phyloP scores from a whole-genome alignment of 2,329 filamentous ascomycete genomes.

The Diaporthe vexans region DNA sequence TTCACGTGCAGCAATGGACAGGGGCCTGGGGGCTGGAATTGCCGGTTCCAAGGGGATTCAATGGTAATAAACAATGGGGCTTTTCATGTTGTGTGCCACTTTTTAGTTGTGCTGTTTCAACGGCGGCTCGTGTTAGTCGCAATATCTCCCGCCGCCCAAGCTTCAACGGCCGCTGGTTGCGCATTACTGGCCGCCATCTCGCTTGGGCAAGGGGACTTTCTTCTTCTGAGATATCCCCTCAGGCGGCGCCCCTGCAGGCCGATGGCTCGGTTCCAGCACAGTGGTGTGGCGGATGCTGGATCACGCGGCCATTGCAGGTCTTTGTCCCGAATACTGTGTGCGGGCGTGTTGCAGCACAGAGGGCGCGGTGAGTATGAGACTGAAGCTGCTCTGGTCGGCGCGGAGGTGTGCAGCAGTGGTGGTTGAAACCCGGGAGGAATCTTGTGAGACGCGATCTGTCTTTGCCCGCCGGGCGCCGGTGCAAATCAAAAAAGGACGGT shows the following conservation, averaged over 20 bases:
- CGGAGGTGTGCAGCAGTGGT: neutral
- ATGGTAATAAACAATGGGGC: neutral
- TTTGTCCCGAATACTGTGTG: neutral
- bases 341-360: neutral
- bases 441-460: slow-evolving; percentile 27
- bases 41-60: neutral
- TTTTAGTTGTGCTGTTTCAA: neutral
- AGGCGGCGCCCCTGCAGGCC: neutral
- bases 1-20: neutral
- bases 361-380: slow-evolving; percentile 19
- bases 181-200: slow-evolving; percentile 6
- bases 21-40: neutral
- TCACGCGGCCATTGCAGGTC: neutral
- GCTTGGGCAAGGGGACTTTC: slow-evolving; percentile 2
- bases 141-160: too few species aligned
- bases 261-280: neutral
- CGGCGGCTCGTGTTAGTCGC: too few species aligned
- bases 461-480: slow-evolving; percentile 1
- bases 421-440: slow-evolving; percentile 20
- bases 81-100: neutral
- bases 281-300: neutral
- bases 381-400: neutral
- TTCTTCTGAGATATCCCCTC: neutral
- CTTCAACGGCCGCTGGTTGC: slow-evolving; percentile 1
- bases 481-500: neutral